Conservation (phyloP, 148 eudicot genomes). For the Camellia granthamiana region DNA sequence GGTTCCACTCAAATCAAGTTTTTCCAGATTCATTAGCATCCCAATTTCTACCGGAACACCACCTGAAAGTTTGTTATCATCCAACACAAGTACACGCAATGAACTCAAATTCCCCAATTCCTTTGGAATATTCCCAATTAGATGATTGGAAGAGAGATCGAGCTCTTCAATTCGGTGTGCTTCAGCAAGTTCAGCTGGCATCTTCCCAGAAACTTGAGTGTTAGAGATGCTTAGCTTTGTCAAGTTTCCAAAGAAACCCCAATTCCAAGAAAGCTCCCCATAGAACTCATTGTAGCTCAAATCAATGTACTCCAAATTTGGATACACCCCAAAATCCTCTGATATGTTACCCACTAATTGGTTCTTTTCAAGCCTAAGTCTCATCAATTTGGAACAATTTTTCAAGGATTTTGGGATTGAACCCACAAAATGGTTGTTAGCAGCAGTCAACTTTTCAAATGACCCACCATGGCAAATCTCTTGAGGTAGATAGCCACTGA, state of each 20-base stretch:
- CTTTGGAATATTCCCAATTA: slow-evolving; percentile 48
- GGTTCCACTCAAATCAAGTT: slow-evolving; percentile 40
- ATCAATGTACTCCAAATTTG: slow-evolving; percentile 38
- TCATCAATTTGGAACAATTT: slow-evolving; percentile 43
- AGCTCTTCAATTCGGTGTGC: slow-evolving; percentile 26
- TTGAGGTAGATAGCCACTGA: slow-evolving; percentile 43
- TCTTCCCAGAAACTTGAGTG: slow-evolving; percentile 37
- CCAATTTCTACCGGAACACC: slow-evolving; percentile 39
- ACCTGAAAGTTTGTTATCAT: slow-evolving; percentile 43
- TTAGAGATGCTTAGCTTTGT: slow-evolving; percentile 37
- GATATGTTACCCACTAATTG: slow-evolving; percentile 40
- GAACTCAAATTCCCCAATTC: slow-evolving; percentile 30
- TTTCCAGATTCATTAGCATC: slow-evolving; percentile 25
- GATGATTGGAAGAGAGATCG: slow-evolving; percentile 43
- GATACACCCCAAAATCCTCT: slow-evolving; percentile 49
- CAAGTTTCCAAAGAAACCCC: slow-evolving; percentile 42
- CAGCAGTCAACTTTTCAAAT: slow-evolving; percentile 30
- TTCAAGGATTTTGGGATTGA: slow-evolving; percentile 43
- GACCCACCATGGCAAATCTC: slow-evolving; percentile 39
- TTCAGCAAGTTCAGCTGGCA: slow-evolving; percentile 36
- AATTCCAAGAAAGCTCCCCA: slow-evolving; percentile 46
- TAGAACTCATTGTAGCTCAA: slow-evolving; percentile 39
- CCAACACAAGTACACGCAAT: slow-evolving; percentile 32
- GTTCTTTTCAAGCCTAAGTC: slow-evolving; percentile 45
- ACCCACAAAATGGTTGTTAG: slow-evolving; percentile 36